Base-by-base conservation (phyloP, 2,329 filamentous ascomycete genomes). In the Colletotrichum lindemuthianum region DNA sequence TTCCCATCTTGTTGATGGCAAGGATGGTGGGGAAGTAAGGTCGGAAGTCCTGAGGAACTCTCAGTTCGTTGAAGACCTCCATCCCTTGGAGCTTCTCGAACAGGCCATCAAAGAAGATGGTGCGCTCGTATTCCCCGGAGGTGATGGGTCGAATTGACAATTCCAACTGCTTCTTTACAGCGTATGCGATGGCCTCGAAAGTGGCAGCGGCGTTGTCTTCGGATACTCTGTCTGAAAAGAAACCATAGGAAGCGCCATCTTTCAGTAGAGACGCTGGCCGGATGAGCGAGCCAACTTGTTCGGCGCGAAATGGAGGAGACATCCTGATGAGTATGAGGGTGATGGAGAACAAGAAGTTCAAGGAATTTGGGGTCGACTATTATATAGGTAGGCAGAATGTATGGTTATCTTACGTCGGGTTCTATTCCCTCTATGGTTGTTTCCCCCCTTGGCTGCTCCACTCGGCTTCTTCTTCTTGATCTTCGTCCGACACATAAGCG, bases 231-330 rank as follows among this genome's bases (percentile, higher is more conserved):
- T 58, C 45, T 10, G 55, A 58, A 24, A 43, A 50, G 37, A 58
- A 50, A 24, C 37, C 55, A n/a, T 49, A n/a, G 7, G 45, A 32
- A 36, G 16, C 16, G 8, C 24, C 44, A 12, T 34, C 11, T 50
- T 86, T 80, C 12, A 90, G 81, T 33, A 92, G 83, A 55, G 84
- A 77, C 56, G 86, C 76, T 1, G 90, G 89, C 37, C 90, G 88
- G 63, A 92, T 84, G 37, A 92, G 81, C 12, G 89, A 92, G 53
- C 90, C 90, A 66, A 91, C 84, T 69, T 92, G 90, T 77, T 92
- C 90, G 65, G 89, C 89, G 72, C 90, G 85, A 77, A 91, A 92
- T 53, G 88, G 89, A 43, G n/a, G 74, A 72, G 51, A 16, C 55
- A 58, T 58, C 7, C 10, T 43, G 37, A 40, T 32, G 8, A 12